Evolutionary conservation across 495 filamentous ascomycete genomes (phyloP), one percentile per base, ranked within the genome.

Genomic region (Aspergillus taichungensis): DNA sequence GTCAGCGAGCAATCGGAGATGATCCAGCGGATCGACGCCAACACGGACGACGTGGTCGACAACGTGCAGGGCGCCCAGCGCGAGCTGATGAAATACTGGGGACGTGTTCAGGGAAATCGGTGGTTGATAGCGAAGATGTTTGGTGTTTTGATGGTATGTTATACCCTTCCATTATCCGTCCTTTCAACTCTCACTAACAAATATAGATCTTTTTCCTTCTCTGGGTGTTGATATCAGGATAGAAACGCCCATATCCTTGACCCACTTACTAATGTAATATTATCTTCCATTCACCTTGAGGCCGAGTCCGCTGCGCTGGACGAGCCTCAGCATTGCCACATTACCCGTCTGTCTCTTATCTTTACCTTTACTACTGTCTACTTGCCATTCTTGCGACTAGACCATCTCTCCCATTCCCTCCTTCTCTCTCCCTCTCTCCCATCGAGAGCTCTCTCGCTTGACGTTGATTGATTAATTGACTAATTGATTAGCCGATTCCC

Each of bases 51-150:
- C 60, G 84, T 97, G 11, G 94, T 98, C 29, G 90, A 95, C 55
- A 97, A 98, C 56, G 92, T 98, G 10, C 78, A 95, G 61, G 92
- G 92, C 27, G 92, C 92, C 8, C 92, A 98, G 60, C 78, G 90
- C 34, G 92, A 98, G 68, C 45, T 77, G 35, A 78, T 98, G 73
- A 96, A 96, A 58, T 98, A 97, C 68, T 98, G 94, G 92, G 83
- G 78, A 8, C 75, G 89, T 18, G 90, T 97, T 8, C 88, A 85
- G 13, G 85, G 88, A 24, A 98, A 97, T 72, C 76, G 92, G 55
- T 97, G 94, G 92, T 68, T 98, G 38, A 80, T 98, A 42, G 94
- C 90, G 11, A 96, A 97, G 77, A 98, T 98, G 94, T 95, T 98
- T 77, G 92, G 92, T 44, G 85, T 85, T 55, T 59, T 85, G 54